Evolutionary conservation across 352 stramenopile genomes (phyloP).

Genomic region (Phytophthora pinifolia): DNA sequence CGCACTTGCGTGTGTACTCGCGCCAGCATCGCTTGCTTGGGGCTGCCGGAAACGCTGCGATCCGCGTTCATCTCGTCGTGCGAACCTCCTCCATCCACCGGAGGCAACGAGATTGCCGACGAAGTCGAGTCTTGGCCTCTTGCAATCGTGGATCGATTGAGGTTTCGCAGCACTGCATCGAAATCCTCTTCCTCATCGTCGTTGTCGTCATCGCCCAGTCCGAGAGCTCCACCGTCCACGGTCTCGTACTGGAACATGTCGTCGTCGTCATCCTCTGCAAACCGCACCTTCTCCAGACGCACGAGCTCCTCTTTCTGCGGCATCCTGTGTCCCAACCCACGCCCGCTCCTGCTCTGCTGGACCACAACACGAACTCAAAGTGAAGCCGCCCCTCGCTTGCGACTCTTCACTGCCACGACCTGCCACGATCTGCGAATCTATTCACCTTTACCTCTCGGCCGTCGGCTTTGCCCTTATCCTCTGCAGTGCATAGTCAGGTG

Average conservation of each 20-base stretch:
- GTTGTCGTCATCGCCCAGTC: conserved; percentile 50
- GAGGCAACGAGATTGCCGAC: conserved; percentile 8
- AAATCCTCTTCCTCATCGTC: conserved; percentile 91
- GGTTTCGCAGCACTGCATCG: conserved; percentile 74
- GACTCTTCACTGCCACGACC: conserved; percentile 21
- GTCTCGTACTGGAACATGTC: conserved; percentile 81
- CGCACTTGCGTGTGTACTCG: conserved; percentile 66
- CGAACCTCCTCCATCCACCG: conserved; percentile 7
- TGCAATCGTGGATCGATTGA: conserved; percentile 59
- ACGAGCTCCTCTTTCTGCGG: conserved; percentile 74
- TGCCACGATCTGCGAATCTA: conserved; percentile 19
- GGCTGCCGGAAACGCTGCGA: conserved; percentile 23
- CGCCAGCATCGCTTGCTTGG: conserved; percentile 24
- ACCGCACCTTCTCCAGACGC: conserved; percentile 83
- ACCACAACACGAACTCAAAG: conserved; percentile 7
- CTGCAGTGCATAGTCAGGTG: not conserved
- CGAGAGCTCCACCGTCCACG: conserved; percentile 59
- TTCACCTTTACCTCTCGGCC: conserved; percentile 18
- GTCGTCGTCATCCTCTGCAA: conserved; percentile 87
- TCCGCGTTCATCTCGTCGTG: conserved; percentile 18
- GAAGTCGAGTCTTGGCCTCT: conserved; percentile 22
- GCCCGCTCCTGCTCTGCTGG: no score
- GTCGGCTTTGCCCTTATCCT: not conserved
- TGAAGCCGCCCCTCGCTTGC: conserved; percentile 5
- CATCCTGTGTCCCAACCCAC: conserved; percentile 20